These are phyloP conservation scores for Alternaria brassicae DNA, from an alignment of 2,329 filamentous ascomycete species.

Conservation along the genomic window DNA sequence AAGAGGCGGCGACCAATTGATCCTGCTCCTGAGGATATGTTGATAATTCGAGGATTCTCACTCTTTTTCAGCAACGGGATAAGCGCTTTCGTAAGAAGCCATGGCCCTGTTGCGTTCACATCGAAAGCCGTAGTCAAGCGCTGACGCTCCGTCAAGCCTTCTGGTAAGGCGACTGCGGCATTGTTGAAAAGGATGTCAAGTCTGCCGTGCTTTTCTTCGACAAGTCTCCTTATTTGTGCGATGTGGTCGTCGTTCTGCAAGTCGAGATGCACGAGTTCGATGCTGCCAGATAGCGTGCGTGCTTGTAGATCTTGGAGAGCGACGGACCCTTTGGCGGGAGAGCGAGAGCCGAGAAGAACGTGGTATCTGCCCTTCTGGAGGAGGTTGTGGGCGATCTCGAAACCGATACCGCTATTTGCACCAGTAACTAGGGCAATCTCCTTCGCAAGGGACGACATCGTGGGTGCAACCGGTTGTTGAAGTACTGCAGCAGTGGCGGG, in stretches of 20 bases:
- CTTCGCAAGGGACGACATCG: conserved; percentile 31
- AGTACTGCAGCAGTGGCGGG: no score
- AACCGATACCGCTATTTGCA: conserved; percentile 59
- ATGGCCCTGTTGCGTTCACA: conserved; percentile 40
- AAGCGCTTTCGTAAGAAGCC: conserved; percentile 32
- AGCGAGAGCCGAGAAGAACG: conserved; percentile 35
- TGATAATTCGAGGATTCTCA: conserved; percentile 42
- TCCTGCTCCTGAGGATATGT: conserved; percentile 47
- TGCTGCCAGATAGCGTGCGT: conserved; percentile 35
- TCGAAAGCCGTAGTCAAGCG: conserved; percentile 37
- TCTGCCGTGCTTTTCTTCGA: conserved; percentile 40
- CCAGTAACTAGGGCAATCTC: conserved; percentile 49
- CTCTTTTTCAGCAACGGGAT: conserved; percentile 28
- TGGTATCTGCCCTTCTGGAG: conserved; percentile 48
- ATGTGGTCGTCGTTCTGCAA: conserved; percentile 54
- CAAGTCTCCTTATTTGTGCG: conserved; percentile 41
- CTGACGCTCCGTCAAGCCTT: conserved; percentile 31
- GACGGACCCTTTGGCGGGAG: conserved; percentile 32
- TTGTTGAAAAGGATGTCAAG: conserved; percentile 53
- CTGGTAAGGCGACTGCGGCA: conserved; percentile 38
- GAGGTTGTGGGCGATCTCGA: conserved; percentile 53
- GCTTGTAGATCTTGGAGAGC: conserved; percentile 36
- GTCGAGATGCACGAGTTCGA: conserved; percentile 54
- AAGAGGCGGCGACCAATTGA: conserved; percentile 43
- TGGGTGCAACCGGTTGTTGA: background rate